Percentiles rank a stretch among this genome's conserved stretches.
Conservation (phyloP, 2,329 filamentous ascomycete genomes). For the Beauveria scarabaeidicola region DNA sequence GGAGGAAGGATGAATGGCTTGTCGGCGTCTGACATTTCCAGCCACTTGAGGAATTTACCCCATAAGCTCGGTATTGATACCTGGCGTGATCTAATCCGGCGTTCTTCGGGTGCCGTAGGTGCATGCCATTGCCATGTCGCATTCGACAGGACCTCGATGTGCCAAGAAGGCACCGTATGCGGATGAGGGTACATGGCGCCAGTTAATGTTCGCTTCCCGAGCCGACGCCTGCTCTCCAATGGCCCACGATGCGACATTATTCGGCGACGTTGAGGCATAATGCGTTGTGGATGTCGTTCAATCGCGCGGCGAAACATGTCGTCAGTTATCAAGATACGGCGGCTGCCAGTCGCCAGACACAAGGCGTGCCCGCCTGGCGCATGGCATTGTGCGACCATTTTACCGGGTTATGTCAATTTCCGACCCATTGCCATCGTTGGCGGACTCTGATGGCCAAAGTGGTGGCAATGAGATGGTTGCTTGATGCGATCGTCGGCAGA, state of each 20-base stretch:
- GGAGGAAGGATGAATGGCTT: slow-evolving; percentile 15
- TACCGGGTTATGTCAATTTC: neutral
- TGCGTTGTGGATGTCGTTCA: slow-evolving; percentile 22
- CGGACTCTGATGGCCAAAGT: neutral
- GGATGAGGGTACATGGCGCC: slow-evolving; percentile 35
- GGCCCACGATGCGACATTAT: slow-evolving; percentile 42
- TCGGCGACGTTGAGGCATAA: slow-evolving; percentile 17
- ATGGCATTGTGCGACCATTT: slow-evolving; percentile 25
- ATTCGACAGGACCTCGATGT: slow-evolving; percentile 34
- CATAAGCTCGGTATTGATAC: slow-evolving; percentile 16
- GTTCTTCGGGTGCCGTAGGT: slow-evolving; percentile 28
- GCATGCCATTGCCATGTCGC: slow-evolving; percentile 45
- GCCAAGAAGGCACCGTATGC: slow-evolving; percentile 35
- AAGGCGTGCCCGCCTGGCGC: slow-evolving; percentile 20
- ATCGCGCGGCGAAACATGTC: slow-evolving; percentile 24
- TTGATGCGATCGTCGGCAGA: too few species aligned
- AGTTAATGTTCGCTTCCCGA: slow-evolving; percentile 46
- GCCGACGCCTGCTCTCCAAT: slow-evolving; percentile 44
- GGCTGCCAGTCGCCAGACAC: slow-evolving; percentile 15
- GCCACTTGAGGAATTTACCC: slow-evolving; percentile 22
- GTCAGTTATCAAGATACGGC: slow-evolving; percentile 26
- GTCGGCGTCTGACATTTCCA: slow-evolving; percentile 19
- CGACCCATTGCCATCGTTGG: neutral
- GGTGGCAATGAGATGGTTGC: neutral
- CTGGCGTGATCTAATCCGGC: slow-evolving; percentile 17